Percentiles rank a stretch among this genome's conserved stretches.
These are phyloP conservation scores for Mycena pura DNA, from an alignment of 768 basidiomycete genomes.

Conservation along the genomic window DNA sequence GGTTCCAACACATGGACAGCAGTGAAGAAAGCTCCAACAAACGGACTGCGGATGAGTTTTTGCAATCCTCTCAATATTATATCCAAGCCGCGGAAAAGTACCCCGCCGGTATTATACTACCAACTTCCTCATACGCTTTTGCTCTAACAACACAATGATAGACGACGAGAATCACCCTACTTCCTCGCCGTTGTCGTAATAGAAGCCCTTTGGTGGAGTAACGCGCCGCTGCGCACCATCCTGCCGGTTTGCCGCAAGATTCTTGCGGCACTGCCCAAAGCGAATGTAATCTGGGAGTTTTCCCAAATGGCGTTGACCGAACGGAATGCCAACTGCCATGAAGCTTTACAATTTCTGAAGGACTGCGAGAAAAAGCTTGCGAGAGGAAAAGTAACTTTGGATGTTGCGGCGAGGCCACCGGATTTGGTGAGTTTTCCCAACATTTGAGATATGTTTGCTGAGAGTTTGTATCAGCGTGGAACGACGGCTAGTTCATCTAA, in stretches of 20 bases:
- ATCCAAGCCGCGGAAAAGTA: slow-evolving; percentile 15
- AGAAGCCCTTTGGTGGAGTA: slow-evolving; percentile 37
- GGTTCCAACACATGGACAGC: neutral
- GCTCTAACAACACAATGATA: neutral
- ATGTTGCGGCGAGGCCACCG: neutral
- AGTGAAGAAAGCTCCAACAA: neutral
- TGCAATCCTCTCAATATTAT: slow-evolving; percentile 3
- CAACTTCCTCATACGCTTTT: no score
- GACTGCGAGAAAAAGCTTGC: slow-evolving; percentile 7
- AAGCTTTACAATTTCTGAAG: slow-evolving; percentile 7
- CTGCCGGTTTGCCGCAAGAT: slow-evolving; percentile 14
- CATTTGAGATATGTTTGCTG: no score
- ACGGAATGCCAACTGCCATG: slow-evolving; percentile 3
- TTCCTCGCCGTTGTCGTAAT: slow-evolving; percentile 38
- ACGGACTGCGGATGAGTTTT: neutral
- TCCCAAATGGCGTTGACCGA: neutral
- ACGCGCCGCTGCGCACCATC: slow-evolving; percentile 4
- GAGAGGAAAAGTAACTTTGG: neutral
- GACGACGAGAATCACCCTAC: slow-evolving; percentile 14
- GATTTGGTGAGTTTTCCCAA: slow-evolving; percentile 6
- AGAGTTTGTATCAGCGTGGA: no score
- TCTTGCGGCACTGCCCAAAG: neutral
- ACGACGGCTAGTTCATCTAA: no score
- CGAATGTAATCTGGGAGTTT: slow-evolving; percentile 5
- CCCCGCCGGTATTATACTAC: slow-evolving; percentile 9